Conservation (phyloP, 2,329 filamentous ascomycete genomes). For the Magnaporthiopsis incrustans region DNA sequence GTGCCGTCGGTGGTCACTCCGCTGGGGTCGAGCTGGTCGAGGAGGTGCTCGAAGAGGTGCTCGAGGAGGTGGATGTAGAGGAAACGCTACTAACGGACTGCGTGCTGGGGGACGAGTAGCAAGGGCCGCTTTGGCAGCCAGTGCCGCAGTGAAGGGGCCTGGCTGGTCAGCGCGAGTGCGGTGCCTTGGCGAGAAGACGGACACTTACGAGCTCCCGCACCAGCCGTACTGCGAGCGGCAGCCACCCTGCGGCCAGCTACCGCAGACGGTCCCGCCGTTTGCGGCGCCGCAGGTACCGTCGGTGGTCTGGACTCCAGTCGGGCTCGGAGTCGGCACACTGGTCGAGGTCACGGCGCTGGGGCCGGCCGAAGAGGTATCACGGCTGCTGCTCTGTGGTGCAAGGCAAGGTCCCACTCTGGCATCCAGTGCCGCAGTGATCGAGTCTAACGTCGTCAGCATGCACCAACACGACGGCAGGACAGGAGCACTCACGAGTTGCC, state of each 20-base stretch:
- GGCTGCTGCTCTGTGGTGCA: too few relatives aligned
- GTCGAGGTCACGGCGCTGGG: too few relatives aligned
- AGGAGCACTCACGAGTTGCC: neutral
- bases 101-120: neutral
- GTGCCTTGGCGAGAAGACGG: too few relatives aligned
- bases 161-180: too few relatives aligned
- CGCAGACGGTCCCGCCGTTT: constrained; percentile 5
- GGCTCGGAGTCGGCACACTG: neutral
- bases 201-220: constrained; percentile 1
- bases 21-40: neutral
- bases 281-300: constrained; percentile 3
- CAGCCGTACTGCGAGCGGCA: constrained; percentile 6
- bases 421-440: constrained; percentile 2
- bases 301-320: neutral
- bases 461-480: neutral
- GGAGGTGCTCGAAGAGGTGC: neutral
- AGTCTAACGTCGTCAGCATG: neutral
- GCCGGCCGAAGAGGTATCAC: too few relatives aligned
- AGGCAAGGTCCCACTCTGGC: constrained; percentile 3
- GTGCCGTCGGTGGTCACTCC: constrained; percentile 4
- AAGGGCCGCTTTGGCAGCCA: constrained; percentile 2
- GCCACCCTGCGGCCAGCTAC: constrained; percentile 1
- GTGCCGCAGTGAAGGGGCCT: neutral
- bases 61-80: neutral
- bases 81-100: neutral